phyloP scores from a whole-genome alignment of 2,329 filamentous ascomycete genomes.

The Calonectria montana region DNA sequence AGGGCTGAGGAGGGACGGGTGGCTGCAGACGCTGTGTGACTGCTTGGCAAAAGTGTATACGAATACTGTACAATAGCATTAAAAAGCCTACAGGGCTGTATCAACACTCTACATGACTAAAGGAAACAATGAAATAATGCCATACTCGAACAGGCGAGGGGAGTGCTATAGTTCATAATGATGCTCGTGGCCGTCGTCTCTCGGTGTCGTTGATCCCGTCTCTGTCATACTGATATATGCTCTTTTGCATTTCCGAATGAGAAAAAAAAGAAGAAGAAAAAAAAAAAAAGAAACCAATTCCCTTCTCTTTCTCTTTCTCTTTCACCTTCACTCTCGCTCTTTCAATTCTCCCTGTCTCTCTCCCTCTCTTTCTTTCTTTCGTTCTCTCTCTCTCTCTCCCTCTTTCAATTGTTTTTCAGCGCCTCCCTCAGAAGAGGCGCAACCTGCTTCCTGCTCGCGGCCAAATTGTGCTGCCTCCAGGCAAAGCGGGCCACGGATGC shows the following conservation, averaged over 20 bases:
- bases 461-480: constrained; percentile 75
- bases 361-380: no score
- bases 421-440: constrained; percentile 73
- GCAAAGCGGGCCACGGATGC: constrained; percentile 62
- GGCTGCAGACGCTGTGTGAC: constrained; percentile 14
- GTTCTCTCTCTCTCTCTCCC: background rate
- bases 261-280: background rate
- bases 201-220: background rate
- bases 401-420: constrained; percentile 51
- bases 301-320: background rate
- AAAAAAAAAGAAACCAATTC: background rate
- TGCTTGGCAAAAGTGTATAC: constrained; percentile 3
- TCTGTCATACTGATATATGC: background rate
- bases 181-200: background rate
- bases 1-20: background rate
- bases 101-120: constrained; percentile 19
- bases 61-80: constrained; percentile 19
- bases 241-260: background rate
- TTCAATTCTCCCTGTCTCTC: background rate
- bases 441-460: constrained; percentile 75
- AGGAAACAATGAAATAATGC: constrained; percentile 1
- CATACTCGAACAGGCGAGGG: constrained; percentile 1
- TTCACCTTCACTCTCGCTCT: background rate
- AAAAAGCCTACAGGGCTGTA: constrained; percentile 18
- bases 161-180: background rate